Evolutionary conservation across 2,329 filamentous ascomycete genomes (phyloP), one percentile per base, ranked within the genome.

Genomic region (Huntiella savannae): DNA sequence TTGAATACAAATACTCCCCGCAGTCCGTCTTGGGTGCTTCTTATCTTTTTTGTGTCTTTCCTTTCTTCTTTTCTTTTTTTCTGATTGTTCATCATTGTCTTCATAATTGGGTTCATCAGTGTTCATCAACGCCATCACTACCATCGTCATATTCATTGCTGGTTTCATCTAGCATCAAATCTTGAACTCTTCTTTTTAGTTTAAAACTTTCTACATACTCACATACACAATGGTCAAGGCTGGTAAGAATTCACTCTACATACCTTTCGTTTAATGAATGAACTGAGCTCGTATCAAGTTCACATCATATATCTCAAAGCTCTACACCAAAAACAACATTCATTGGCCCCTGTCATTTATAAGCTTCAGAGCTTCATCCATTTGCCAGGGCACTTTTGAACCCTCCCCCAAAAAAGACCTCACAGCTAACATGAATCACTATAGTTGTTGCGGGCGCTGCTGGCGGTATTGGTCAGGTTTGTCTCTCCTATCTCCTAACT

Each of bases 391-490:
- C 8, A 6, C 22, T 28, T 28, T 28, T 28, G 22, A 28, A 28
- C 5, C 17, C n/a, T n/a, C 16, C 16, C 16, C 5, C 10, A 11
- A 40, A 17, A 12, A 40, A 40, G 5, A 19, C 11, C 37, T 8
- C 15, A 12, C 10, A 10, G 8, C 13, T 36, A 37, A 11, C n/a
- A 3, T 28, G 12, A 28, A 34, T 45, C 38, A 46, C 48, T 48
- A 39, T 50, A 79, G 73, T 77, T 61, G 88, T 98, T 70, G 86
- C 91, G 68, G 91, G 91, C 67, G 91, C 88, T 62, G 79, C 88
- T 64, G 91, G 91, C 69, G 91, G 91, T 70, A 98, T 98, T 77
- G 91, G 88, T 66, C 88, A 95, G 79, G 87, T 92, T 40, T 45
- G 39, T 39, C 43, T 17, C 38, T 15, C 8, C 8, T 15, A 22